Percentiles rank a stretch among this genome's conserved stretches.
Evolutionary conservation across 116 monocot species (phyloP).

Genomic region (Phalaenopsis hybrid): DNA sequence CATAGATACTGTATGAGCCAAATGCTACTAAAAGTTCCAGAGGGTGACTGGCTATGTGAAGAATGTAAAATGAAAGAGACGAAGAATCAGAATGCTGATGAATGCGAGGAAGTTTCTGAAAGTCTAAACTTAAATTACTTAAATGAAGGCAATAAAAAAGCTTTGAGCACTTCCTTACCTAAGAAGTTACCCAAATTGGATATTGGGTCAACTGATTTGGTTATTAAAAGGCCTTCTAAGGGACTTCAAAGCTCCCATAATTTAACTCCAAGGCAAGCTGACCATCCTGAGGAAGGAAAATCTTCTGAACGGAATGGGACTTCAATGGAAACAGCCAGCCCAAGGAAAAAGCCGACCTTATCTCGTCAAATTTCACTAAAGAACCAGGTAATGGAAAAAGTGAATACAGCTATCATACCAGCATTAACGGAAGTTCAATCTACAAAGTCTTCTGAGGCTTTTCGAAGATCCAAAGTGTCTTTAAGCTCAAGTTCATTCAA

Average conservation of each 20-base stretch:
- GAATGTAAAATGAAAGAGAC: constrained; percentile 37
- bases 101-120: constrained; percentile 9
- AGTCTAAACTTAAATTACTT: constrained; percentile 11
- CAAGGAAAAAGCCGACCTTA: constrained; percentile 33
- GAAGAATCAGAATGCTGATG: constrained; percentile 11
- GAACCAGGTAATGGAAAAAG: constrained; percentile 36
- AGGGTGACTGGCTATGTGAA: constrained; percentile 55
- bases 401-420: constrained; percentile 13
- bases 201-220: constrained; percentile 11
- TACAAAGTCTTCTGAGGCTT: constrained; percentile 16
- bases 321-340: constrained; percentile 21
- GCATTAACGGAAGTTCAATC: constrained; percentile 13
- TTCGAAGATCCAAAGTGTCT: constrained; percentile 19
- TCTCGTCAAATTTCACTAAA: constrained; percentile 58
- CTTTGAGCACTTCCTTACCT: constrained; percentile 13
- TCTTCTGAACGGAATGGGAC: constrained; percentile 20
- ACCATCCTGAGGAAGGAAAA: constrained; percentile 25
- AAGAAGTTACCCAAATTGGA: constrained; percentile 21
- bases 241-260: constrained; percentile 20
- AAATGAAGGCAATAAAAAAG: constrained; percentile 23
- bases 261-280: constrained; percentile 16
- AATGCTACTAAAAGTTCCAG: constrained; percentile 40
- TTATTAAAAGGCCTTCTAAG: background rate
- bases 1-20: constrained; percentile 46
- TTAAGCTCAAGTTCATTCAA: constrained; percentile 20